Percentiles rank a stretch among this genome's conserved stretches.
Conservation (phyloP, 352 stramenopile species). For the Phytophthora constricta region DNA sequence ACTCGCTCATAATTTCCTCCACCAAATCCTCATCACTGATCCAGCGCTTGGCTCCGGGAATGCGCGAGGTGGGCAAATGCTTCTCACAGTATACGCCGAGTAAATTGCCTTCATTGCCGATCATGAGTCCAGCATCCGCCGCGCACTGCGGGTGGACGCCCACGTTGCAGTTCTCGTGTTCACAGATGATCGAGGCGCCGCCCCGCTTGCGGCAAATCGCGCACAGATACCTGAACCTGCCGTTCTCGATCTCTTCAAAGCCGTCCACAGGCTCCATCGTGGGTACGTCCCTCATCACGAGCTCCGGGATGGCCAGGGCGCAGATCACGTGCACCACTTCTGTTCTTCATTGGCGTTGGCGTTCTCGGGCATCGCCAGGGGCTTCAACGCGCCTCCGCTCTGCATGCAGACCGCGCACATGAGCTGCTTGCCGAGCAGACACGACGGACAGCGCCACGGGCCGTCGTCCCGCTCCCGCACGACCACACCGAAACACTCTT, state of each 20-base stretch:
- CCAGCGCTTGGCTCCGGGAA: conserved; percentile 80
- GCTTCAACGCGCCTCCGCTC: conserved; percentile 80
- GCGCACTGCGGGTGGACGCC: conserved; percentile 82
- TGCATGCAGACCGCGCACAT: conserved; percentile 84
- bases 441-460: conserved; percentile 81
- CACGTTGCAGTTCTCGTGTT: conserved; percentile 81
- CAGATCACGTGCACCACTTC: conserved; percentile 88
- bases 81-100: conserved; percentile 86
- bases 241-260: conserved; percentile 86
- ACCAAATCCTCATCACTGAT: conserved; percentile 87
- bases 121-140: conserved; percentile 80
- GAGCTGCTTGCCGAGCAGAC: conserved; percentile 71
- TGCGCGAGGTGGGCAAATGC: conserved; percentile 69
- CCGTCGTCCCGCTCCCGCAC: conserved; percentile 59
- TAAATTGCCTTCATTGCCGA: conserved; percentile 72
- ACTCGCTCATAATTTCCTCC: conserved; percentile 86
- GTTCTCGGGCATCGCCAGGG: conserved; percentile 40
- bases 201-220: conserved; percentile 82
- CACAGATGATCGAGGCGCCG: conserved; percentile 81
- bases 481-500: conserved; percentile 85
- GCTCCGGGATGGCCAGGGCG: conserved; percentile 84
- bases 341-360: conserved; percentile 45
- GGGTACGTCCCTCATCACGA: conserved; percentile 83
- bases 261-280: conserved; percentile 85
- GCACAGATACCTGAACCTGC: conserved; percentile 82